Percentiles rank a stretch among this genome's conserved stretches.
Conservation (phyloP, 352 stramenopile species). For the Phytophthora pistaciae region DNA sequence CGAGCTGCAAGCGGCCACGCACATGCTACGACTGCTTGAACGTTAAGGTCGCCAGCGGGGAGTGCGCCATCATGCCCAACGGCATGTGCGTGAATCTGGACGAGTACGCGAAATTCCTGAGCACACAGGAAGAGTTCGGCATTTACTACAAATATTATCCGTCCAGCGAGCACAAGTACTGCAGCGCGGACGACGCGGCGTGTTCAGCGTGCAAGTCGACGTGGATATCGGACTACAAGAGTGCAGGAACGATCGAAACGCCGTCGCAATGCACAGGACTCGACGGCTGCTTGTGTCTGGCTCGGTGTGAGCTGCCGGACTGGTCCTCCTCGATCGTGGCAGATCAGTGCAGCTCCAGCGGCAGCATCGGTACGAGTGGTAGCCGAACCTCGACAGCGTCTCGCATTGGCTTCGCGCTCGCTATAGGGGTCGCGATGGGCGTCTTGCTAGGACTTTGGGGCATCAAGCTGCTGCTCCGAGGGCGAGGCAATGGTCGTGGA, state of each 20-base stretch:
- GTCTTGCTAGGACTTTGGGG: constrained; percentile 28
- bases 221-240: constrained; percentile 35
- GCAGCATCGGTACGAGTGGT: background rate
- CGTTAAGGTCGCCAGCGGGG: constrained; percentile 22
- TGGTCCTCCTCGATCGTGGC: constrained; percentile 34
- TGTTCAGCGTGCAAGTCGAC: constrained; percentile 33
- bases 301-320: constrained; percentile 31
- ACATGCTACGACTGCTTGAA: constrained; percentile 74
- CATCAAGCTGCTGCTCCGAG: constrained; percentile 26
- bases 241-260: constrained; percentile 25
- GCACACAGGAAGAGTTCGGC: constrained; percentile 24
- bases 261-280: constrained; percentile 26
- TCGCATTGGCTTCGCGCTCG: constrained; percentile 31
- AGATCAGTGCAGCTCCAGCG: constrained; percentile 23
- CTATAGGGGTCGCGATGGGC: constrained; percentile 22
- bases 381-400: constrained; percentile 18
- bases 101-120: constrained; percentile 29
- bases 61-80: constrained; percentile 37
- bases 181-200: constrained; percentile 23
- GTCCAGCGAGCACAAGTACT: constrained; percentile 46
- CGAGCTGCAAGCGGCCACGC: constrained; percentile 43
- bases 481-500: constrained; percentile 9
- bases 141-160: constrained; percentile 40
- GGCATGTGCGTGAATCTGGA: constrained; percentile 32
- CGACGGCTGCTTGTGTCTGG: constrained; percentile 38